Evolutionary conservation across 306 rosid genomes (phyloP).

Genomic region (Sophora flavescens): DNA sequence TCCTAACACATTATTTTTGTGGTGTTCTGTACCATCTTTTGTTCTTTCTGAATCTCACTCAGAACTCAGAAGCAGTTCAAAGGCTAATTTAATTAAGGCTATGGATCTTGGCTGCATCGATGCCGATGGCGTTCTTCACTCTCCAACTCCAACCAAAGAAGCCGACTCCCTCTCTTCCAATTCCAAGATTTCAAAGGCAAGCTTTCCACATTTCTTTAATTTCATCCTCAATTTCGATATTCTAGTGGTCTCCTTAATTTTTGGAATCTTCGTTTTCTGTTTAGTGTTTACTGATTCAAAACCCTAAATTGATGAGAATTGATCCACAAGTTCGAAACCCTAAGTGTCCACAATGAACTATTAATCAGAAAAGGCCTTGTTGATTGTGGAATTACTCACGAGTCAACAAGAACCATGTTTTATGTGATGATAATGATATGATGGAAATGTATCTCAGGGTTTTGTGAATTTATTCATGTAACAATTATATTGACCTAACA

Average conservation of each 20-base stretch:
- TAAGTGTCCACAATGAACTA: background rate
- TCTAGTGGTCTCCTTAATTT: background rate
- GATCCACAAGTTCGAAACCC: background rate
- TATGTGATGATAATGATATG: background rate
- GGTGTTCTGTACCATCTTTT: background rate
- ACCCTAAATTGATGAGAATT: slow-evolving; percentile 18
- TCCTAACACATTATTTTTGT: background rate
- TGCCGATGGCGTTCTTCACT: slow-evolving; percentile 31
- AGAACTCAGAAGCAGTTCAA: background rate
- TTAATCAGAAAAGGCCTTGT: background rate
- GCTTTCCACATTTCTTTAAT: background rate
- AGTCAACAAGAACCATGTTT: background rate
- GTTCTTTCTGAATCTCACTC: background rate
- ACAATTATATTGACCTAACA: background rate
- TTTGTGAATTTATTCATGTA: background rate
- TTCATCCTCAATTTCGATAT: slow-evolving; percentile 25
- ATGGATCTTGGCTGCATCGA: slow-evolving; percentile 71
- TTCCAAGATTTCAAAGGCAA: slow-evolving; percentile 74
- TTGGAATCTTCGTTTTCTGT: background rate
- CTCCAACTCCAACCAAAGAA: slow-evolving; percentile 49
- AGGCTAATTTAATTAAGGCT: background rate
- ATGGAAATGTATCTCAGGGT: background rate
- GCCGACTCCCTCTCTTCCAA: slow-evolving; percentile 50
- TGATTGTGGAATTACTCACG: background rate
- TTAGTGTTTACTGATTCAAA: slow-evolving; percentile 35